Evolutionary conservation across 768 basidiomycete species (phyloP), one percentile per base, ranked within the genome.

Genomic region (Mycena galericulata): DNA sequence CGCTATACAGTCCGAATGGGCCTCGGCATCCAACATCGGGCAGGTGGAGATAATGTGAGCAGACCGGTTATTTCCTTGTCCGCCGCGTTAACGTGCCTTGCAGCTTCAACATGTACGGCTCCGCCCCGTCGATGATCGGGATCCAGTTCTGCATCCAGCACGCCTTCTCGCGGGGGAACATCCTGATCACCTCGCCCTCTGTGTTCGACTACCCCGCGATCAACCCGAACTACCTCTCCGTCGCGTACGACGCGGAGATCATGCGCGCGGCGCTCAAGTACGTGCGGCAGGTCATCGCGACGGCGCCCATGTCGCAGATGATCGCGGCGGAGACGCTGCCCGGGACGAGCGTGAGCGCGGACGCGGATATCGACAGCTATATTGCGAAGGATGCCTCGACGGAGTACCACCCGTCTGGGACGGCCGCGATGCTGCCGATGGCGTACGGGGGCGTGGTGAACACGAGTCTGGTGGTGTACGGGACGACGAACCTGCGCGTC

Each of bases 401-500:
- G 41, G 63, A 67, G 51, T 65, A 66, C 38, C 67, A 64, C 57
- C 64, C 71, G 18, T 49, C 29, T 4, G 61, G 68, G 32, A 67
- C 71, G 36, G 62, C 50, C 40, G 65, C 67, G 67, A 72, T 72
- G 71, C 40, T 72, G 43, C 68, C 62, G 53, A 56, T 57, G 1
- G 45, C 9, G 38, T 22, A 15, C 18, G 61, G 69, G 40, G 76
- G 86, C 53, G 84, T 85, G 34, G 83, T 86, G 65, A 81, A 84
- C 61, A 79, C 80, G 47, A 76, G 76, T 26, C 66, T 83, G 24
- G 72, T 77, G 22, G 85, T 87, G 1, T 82, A 86, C 73, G 86
- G 85, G 38, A 79, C 83, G n/a, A 58, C 72, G 63, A 85, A 85
- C 70, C 64, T 87, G 49, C 79, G 85, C 43, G 82, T 82, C 22